Evolutionary conservation across 805 yeast genomes (phyloP).

Genomic region (Candida dajiaensis): DNA sequence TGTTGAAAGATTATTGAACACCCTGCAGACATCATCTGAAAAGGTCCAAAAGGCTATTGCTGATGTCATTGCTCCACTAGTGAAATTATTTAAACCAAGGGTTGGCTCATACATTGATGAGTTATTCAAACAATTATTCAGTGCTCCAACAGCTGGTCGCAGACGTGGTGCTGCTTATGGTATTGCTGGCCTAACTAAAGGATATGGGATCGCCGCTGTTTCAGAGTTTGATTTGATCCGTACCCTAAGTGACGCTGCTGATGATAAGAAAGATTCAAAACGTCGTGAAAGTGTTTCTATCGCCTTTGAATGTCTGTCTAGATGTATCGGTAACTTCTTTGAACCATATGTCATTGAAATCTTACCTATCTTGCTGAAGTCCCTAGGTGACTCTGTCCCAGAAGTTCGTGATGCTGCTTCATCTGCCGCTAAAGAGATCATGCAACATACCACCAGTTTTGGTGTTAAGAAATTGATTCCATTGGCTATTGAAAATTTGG

Average conservation of each 20-base stretch:
- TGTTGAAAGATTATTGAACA: conserved; percentile 61
- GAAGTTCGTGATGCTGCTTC: conserved; percentile 90
- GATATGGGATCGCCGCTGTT: conserved; percentile 76
- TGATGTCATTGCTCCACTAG: conserved; percentile 81
- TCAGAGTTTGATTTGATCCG: conserved; percentile 74
- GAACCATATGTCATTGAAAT: conserved; percentile 94
- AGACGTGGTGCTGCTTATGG: conserved; percentile 97
- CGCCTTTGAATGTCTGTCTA: conserved; percentile 80
- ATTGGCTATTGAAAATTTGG: conserved; percentile 76
- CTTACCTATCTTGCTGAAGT: conserved; percentile 71
- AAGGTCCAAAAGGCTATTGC: conserved; percentile 86
- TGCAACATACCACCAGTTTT: conserved; percentile 86
- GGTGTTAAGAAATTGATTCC: conserved; percentile 93
- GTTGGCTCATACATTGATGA: conserved; percentile 50
- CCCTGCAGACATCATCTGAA: conserved; percentile 84
- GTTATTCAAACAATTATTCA: conserved; percentile 55
- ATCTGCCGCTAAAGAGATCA: conserved; percentile 77
- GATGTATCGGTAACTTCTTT: conserved; percentile 65
- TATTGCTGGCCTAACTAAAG: conserved; percentile 87
- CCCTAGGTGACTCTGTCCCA: conserved; percentile 76
- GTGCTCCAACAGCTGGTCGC: conserved; percentile 36
- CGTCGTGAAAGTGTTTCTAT: conserved; percentile 85
- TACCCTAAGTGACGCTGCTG: conserved; percentile 73
- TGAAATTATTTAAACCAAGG: conserved; percentile 44
- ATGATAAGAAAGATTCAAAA: conserved; percentile 69